A percentile compares a stretch with the other conserved stretches of the same genome.
These are phyloP conservation scores for Lactarius indigo DNA, from an alignment of 768 basidiomycete species.

Conservation along the genomic window DNA sequence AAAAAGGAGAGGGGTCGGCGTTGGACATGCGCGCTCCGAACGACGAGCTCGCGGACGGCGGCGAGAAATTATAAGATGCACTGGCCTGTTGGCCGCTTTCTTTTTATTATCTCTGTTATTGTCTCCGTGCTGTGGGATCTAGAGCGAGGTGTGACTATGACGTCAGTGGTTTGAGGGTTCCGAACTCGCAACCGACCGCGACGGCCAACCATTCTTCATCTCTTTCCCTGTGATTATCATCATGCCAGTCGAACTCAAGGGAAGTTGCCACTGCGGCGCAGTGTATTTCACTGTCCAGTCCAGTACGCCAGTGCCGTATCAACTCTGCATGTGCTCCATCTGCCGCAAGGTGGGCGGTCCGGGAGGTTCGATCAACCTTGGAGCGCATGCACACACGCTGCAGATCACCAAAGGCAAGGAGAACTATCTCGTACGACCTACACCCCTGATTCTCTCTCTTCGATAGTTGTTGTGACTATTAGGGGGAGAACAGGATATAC, in stretches of 20 bases:
- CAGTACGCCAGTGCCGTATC: constrained; percentile 62
- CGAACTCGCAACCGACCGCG: background rate
- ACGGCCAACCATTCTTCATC: background rate
- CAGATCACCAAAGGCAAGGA: constrained; percentile 48
- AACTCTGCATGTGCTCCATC: constrained; percentile 66
- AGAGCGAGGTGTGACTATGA: background rate
- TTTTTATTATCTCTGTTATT: background rate
- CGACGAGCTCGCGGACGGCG: background rate
- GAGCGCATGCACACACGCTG: constrained; percentile 49
- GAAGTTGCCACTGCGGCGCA: constrained; percentile 38
- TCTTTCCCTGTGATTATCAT: background rate
- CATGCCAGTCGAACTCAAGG: constrained; percentile 55
- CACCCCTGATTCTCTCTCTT: background rate
- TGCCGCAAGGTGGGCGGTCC: constrained; percentile 67
- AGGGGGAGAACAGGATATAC: constrained; percentile 44
- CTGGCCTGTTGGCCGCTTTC: background rate
- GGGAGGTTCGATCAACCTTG: constrained; percentile 66
- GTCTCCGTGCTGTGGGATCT: background rate
- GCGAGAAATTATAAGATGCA: background rate
- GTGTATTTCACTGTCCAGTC: constrained; percentile 36
- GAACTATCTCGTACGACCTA: constrained; percentile 44
- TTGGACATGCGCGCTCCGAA: constrained; percentile 1
- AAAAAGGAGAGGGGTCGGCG: constrained; percentile 1
- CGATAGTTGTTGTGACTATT: background rate
- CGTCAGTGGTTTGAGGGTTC: background rate